These are phyloP conservation scores for Papiliotrema laurentii DNA, from an alignment of 1,284 basidiomycete genomes.

Conservation along the genomic window DNA sequence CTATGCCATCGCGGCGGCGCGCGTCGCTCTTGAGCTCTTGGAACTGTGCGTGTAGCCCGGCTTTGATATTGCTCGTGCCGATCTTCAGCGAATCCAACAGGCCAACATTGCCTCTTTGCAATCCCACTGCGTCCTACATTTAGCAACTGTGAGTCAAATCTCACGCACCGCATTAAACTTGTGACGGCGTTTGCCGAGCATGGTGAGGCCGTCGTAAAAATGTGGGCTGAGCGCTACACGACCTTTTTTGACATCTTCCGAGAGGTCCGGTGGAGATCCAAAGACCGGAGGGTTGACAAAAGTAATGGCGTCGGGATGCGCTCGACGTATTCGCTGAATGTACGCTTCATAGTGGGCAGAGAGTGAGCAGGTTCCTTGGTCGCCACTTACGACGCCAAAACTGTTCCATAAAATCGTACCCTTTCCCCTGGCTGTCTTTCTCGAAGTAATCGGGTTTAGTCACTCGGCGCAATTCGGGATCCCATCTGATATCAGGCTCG, in stretches of 20 bases:
- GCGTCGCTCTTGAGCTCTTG: slow-evolving; percentile 68
- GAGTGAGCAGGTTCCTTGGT: slow-evolving; percentile 19
- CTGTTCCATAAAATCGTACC: slow-evolving; percentile 61
- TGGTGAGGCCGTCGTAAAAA: slow-evolving; percentile 85
- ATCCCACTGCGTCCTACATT: slow-evolving; percentile 47
- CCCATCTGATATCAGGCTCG: slow-evolving; percentile 56
- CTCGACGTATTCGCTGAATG: slow-evolving; percentile 59
- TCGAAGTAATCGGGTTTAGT: slow-evolving; percentile 75
- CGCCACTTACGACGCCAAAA: slow-evolving; percentile 62
- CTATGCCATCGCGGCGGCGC: slow-evolving; percentile 50
- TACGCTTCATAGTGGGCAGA: slow-evolving; percentile 66
- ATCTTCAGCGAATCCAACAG: slow-evolving; percentile 54
- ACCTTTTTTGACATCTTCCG: slow-evolving; percentile 60
- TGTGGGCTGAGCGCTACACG: slow-evolving; percentile 77
- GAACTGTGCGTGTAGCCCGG: slow-evolving; percentile 75
- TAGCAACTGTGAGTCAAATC: slow-evolving; percentile 16
- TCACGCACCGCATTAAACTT: slow-evolving; percentile 29
- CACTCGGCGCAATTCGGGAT: slow-evolving; percentile 61
- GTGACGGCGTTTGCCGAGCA: slow-evolving; percentile 32
- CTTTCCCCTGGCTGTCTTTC: slow-evolving; percentile 17
- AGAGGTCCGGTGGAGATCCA: slow-evolving; percentile 61
- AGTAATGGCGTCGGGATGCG: slow-evolving; percentile 78
- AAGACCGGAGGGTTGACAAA: slow-evolving; percentile 94
- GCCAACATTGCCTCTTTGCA: slow-evolving; percentile 23
- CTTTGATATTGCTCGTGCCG: slow-evolving; percentile 74